phyloP scores from a whole-genome alignment of 2,329 filamentous ascomycete species.

The Hypoxylon sp. region DNA sequence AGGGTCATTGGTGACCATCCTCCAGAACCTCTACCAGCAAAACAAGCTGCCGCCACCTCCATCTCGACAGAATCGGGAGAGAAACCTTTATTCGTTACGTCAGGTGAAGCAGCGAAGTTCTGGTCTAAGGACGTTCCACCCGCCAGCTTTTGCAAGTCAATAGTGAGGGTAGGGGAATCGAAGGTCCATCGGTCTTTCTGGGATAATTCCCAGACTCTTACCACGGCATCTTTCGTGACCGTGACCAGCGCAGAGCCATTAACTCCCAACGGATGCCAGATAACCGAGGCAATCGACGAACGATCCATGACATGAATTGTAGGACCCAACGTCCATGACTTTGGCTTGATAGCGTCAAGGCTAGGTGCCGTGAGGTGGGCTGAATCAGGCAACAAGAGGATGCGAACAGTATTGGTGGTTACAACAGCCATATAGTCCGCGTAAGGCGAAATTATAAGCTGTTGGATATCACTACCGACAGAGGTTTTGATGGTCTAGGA shows the following conservation, averaged over 20 bases:
- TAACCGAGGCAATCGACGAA: slow-evolving; percentile 80
- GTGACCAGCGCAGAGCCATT: slow-evolving; percentile 87
- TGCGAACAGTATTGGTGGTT: slow-evolving; percentile 88
- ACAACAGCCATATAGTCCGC: slow-evolving; percentile 86
- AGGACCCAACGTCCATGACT: slow-evolving; percentile 91
- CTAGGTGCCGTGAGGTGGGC: slow-evolving; percentile 81
- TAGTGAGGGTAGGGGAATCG: slow-evolving; percentile 83
- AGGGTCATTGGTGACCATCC: slow-evolving; percentile 97
- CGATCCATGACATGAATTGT: slow-evolving; percentile 92
- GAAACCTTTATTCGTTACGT: slow-evolving; percentile 83
- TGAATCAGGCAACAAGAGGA: slow-evolving; percentile 86
- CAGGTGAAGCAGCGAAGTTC: slow-evolving; percentile 83
- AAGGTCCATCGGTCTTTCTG: slow-evolving; percentile 89
- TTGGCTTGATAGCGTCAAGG: slow-evolving; percentile 78
- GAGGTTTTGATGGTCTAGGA: slow-evolving; percentile 80
- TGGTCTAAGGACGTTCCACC: slow-evolving; percentile 87
- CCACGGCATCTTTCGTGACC: slow-evolving; percentile 87
- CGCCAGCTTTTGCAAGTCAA: slow-evolving; percentile 90
- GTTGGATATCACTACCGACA: slow-evolving; percentile 84
- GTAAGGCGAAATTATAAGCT: slow-evolving; percentile 87
- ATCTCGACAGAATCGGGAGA: slow-evolving; percentile 93
- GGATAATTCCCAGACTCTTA: slow-evolving; percentile 92
- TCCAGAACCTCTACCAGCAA: slow-evolving; percentile 75
- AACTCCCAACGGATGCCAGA: slow-evolving; percentile 95
- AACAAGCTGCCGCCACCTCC: slow-evolving; percentile 91